phyloP scores from a whole-genome alignment of 1,284 basidiomycete species.

The Pascua guehoae region DNA sequence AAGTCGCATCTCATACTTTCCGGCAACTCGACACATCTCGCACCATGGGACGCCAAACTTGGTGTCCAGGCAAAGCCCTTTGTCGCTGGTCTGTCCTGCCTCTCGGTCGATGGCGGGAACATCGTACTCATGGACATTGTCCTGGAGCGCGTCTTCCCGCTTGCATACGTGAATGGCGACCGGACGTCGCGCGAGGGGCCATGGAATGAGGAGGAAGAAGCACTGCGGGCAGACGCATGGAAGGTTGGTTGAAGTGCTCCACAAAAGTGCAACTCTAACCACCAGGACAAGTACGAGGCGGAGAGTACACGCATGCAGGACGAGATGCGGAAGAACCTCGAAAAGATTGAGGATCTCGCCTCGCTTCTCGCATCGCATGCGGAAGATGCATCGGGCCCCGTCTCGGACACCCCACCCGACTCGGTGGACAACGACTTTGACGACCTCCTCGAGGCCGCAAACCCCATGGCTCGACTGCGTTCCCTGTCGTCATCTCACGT shows the following conservation, averaged over 20 bases:
- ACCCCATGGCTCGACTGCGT: conserved; percentile 49
- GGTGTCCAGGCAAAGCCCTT: conserved; percentile 64
- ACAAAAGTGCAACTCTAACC: background rate
- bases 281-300: conserved; percentile 35
- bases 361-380: conserved; percentile 19
- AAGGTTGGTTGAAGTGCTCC: conserved; percentile 55
- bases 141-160: conserved; percentile 60
- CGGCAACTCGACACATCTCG: conserved; percentile 81
- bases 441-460: conserved; percentile 25
- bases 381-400: conserved; percentile 17
- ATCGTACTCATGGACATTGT: conserved; percentile 73
- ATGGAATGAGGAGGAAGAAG: conserved; percentile 68
- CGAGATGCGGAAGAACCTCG: conserved; percentile 31
- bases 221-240: conserved; percentile 61
- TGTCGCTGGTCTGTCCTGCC: conserved; percentile 70
- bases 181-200: conserved; percentile 59
- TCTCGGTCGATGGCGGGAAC: conserved; percentile 76
- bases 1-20: conserved; percentile 62
- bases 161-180: conserved; percentile 54
- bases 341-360: conserved; percentile 30
- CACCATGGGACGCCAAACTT: conserved; percentile 80
- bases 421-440: conserved; percentile 38
- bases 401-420: conserved; percentile 4
- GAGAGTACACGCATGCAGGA: conserved; percentile 34
- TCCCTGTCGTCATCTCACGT: conserved; percentile 55